Evolutionary conservation across 805 yeast genomes (phyloP), one percentile per base, ranked within the genome.

Genomic region (Lachancea fermentati): DNA sequence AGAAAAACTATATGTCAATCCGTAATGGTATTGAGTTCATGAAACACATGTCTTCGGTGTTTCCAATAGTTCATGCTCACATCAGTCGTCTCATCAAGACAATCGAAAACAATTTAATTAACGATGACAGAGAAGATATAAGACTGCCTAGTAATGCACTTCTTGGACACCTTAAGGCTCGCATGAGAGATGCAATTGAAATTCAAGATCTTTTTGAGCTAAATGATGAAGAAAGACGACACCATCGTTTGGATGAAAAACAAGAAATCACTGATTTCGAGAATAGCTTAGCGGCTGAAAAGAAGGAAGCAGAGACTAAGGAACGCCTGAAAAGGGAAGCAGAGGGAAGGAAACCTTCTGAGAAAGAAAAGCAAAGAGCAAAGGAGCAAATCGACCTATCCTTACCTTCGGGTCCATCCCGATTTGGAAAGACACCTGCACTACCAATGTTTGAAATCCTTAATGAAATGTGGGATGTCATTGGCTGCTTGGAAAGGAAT

Each of bases 1-100:
- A 49, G 25, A 45, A 65, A 3, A 82, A 81, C 41, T 89, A 87
- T 57, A 82, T 85, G 77, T 79, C 84, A 2, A 72, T 93, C 38
- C 75, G 88, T 41, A 89, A 88, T 60, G 76, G 86, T 3, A 84
- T 88, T 43, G 81, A 85, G 1, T 76, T 86, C 50, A 66, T 88
- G 66, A 85, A 81, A 55, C 78, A 78, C 48, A 61, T 81, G 32
- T 62, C 81, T 14, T 71, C 72, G 2, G 70, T 73, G 12, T 87
- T 77, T 55, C 95, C 96, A 0, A 65, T 71, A 8, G 73, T 85
- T 11, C 79, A 78, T 37, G 78, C 73, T 19, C 89, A 85, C 42
- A 80, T 87, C 25, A 77, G 75, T 40, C 42, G 54, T 5, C 54
- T 88, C 1, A 59, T 71, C 5, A 63, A 58, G 4, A 60, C 68